Percentiles rank a stretch among this genome's conserved stretches.
Evolutionary conservation across 257 asterid species (phyloP).

Genomic region (Scutellaria barbata): DNA sequence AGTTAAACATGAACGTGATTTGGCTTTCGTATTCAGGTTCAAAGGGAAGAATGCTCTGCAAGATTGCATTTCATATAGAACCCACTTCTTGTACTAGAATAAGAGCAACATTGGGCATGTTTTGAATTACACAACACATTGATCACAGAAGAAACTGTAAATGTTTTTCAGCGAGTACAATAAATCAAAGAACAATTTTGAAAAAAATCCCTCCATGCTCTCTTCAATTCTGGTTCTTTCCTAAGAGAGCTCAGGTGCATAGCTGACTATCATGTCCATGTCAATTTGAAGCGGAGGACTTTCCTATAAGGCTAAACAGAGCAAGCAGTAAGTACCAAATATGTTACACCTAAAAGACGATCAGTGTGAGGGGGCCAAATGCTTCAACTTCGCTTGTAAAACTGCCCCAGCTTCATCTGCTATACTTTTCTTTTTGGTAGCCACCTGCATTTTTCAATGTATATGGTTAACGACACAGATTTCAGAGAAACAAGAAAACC

Average conservation of each 20-base stretch:
- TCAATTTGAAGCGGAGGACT: background rate
- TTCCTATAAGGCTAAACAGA: background rate
- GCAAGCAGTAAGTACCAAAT: background rate
- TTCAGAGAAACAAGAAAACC: background rate
- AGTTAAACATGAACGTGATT: too few species aligned
- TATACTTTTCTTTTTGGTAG: constrained; percentile 74
- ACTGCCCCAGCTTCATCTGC: constrained; percentile 81
- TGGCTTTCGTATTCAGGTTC: too few species aligned
- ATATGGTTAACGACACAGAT: constrained; percentile 15
- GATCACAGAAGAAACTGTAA: background rate
- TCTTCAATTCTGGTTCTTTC: background rate
- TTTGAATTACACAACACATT: background rate
- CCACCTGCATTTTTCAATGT: constrained; percentile 60
- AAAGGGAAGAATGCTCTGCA: background rate
- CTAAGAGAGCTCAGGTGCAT: background rate
- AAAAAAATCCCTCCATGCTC: too few species aligned
- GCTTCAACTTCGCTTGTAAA: constrained; percentile 78
- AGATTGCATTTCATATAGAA: background rate
- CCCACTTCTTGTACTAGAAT: too few species aligned
- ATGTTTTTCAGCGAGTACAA: background rate
- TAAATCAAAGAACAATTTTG: background rate
- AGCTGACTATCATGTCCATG: background rate
- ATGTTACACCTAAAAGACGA: constrained; percentile 20
- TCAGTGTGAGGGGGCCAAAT: constrained; percentile 54
- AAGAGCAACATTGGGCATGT: too few species aligned